Evolutionary conservation across 768 basidiomycete species (phyloP), one percentile per base, ranked within the genome.

Genomic region (Rhizopogon sp.): DNA sequence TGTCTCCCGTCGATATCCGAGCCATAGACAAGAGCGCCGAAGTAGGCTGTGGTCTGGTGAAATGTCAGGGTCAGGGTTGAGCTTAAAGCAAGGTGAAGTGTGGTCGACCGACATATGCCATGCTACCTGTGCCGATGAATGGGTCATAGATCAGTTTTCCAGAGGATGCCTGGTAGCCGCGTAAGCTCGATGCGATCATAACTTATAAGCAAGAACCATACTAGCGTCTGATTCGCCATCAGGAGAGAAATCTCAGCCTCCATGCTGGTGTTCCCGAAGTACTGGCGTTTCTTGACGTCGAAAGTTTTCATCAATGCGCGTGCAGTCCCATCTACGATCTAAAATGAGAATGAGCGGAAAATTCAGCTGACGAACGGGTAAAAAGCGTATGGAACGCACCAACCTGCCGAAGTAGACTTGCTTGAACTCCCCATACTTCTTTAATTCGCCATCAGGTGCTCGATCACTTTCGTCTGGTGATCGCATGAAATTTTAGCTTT

Each of bases 1-100:
- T 98, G 96, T 41, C 97, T 79, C 0, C 97, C 97, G 64, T 98
- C 96, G 47, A 99, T 98, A 67, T 98, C 97, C 16, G 92, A 94
- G 16, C 96, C 97, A 53, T 90, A 84, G 0, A 94, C 82, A 28
- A 84, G 70, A 1, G 94, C 87, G 2, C 97, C 97, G 60, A 95
- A 98, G 63, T 92, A 79, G 0, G 93, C 90, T 3, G 82, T 79
- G 0, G 94, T 90, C 91, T 94, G 65, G 10, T 35, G 29, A 43
- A 9, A 25, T 42, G 17, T n/a, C n/a, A n/a, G n/a, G n/a, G 39
- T 20, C 41, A 37, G 45, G 39, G 5, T 3, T 10, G 11, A 40
- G 35, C 10, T 9, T 14, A 10, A 11, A 37, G 35, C 35, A 37
- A 37, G 20, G 14, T 20, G 43, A 57, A 58, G 17, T 17, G 53